Percentiles rank a stretch among this genome's conserved stretches.
These are phyloP conservation scores for Neodidymelliopsis sp. DNA, from an alignment of 2,329 filamentous ascomycete species.

Conservation along the genomic window DNA sequence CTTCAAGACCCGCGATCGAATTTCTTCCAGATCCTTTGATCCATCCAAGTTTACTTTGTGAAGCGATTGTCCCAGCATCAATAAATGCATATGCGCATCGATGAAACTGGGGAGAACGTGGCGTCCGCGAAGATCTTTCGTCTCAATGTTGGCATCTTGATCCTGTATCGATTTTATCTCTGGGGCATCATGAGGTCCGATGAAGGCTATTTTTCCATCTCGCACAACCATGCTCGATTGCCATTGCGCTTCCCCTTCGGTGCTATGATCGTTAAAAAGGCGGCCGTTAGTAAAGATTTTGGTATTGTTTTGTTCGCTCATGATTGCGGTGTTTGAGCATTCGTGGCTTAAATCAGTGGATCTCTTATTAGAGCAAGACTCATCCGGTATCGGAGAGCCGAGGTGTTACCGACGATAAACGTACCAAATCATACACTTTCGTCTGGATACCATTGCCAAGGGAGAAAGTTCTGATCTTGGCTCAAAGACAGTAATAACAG, in stretches of 20 bases:
- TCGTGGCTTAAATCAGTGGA: neutral
- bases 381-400: conserved; percentile 26
- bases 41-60: conserved; percentile 58
- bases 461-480: no score
- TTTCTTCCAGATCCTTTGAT: conserved; percentile 59
- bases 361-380: conserved; percentile 16
- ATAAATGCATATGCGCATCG: conserved; percentile 66
- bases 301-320: conserved; percentile 10
- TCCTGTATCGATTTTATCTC: conserved; percentile 37
- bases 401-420: conserved; percentile 14
- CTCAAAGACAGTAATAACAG: no score
- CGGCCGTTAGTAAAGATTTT: conserved; percentile 40
- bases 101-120: conserved; percentile 63
- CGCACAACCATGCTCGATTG: conserved; percentile 50
- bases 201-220: conserved; percentile 52
- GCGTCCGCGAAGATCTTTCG: conserved; percentile 47
- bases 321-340: neutral
- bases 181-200: conserved; percentile 41
- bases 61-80: conserved; percentile 63
- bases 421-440: conserved; percentile 4
- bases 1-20: conserved; percentile 55
- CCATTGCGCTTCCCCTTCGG: conserved; percentile 16
- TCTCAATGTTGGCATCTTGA: conserved; percentile 24
- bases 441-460: neutral
- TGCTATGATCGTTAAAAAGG: conserved; percentile 27